Percentiles rank a stretch among this genome's conserved stretches.
phyloP scores from a whole-genome alignment of 1,284 basidiomycete genomes.

The Apiotrichum domesticum region DNA sequence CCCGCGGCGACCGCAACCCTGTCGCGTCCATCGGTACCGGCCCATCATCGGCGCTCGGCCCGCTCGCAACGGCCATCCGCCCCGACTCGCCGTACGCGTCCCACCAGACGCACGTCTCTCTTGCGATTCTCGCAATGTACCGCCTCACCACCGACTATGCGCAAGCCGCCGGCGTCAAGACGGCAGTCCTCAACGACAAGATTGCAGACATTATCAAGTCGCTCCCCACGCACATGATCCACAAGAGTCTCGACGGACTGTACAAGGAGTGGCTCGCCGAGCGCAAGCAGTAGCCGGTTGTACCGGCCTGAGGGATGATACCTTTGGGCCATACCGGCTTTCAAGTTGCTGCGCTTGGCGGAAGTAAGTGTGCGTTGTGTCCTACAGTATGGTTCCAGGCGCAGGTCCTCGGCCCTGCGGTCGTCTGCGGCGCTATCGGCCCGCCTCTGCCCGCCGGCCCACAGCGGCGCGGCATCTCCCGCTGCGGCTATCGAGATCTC shows the following conservation, averaged over 20 bases:
- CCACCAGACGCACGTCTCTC: slow-evolving; percentile 86
- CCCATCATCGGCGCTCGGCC: slow-evolving; percentile 40
- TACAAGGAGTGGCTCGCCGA: slow-evolving; percentile 67
- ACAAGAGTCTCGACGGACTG: slow-evolving; percentile 83
- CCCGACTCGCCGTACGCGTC: slow-evolving; percentile 69
- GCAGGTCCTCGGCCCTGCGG: no score
- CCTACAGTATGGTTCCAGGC: no score
- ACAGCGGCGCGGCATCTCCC: no score
- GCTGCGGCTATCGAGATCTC: no score
- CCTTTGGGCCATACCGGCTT: no score
- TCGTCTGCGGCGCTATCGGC: no score
- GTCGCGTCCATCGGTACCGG: slow-evolving; percentile 58
- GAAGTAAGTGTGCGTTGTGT: no score
- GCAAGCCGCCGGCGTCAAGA: slow-evolving; percentile 61
- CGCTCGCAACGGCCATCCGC: slow-evolving; percentile 56
- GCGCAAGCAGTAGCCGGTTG: neutral
- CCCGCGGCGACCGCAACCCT: slow-evolving; percentile 77
- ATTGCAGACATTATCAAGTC: slow-evolving; percentile 82
- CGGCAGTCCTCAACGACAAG: slow-evolving; percentile 64
- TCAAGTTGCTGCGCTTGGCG: no score
- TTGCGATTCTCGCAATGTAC: slow-evolving; percentile 85
- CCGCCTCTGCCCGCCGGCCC: no score
- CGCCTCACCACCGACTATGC: slow-evolving; percentile 76
- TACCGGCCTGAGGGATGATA: no score
- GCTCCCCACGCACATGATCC: slow-evolving; percentile 73